Evolutionary conservation across 306 rosid genomes (phyloP).

Genomic region (Cajanus cajan): DNA sequence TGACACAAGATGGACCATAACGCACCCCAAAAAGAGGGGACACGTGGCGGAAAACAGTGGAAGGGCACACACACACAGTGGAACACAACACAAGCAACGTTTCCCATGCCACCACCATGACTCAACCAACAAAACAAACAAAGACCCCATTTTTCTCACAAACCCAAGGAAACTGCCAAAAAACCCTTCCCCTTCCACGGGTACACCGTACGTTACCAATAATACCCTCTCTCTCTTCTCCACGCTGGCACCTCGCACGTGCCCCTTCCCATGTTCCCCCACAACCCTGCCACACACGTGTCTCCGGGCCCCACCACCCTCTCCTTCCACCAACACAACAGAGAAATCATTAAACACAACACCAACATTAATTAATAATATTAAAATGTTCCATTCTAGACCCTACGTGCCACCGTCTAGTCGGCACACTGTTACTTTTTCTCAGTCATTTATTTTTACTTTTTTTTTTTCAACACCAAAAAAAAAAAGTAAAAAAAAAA

Average conservation of each 20-base stretch:
- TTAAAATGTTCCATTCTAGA: no score
- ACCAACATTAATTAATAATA: no score
- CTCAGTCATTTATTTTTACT: no score
- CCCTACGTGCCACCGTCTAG: conserved; percentile 49
- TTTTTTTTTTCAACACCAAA: not conserved
- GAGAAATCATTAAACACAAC: not conserved
- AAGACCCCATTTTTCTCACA: conserved; percentile 15
- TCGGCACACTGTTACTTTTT: conserved; percentile 17
- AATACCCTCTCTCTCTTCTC: no score
- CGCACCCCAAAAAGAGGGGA: not conserved
- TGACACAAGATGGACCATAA: no score
- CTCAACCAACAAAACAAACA: conserved; percentile 33
- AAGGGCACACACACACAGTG: not conserved
- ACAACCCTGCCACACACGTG: conserved; percentile 54
- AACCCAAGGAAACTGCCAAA: conserved; percentile 48
- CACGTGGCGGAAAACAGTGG: conserved; percentile 37
- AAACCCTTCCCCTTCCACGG: conserved; percentile 27
- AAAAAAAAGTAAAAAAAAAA: no score
- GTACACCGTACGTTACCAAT: conserved; percentile 61
- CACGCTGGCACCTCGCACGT: conserved; percentile 70
- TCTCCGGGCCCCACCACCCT: conserved; percentile 11
- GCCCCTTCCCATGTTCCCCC: conserved; percentile 33
- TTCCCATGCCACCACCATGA: conserved; percentile 43
- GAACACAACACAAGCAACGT: conserved; percentile 24
- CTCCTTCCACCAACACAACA: not conserved